Evolutionary conservation across 2,329 filamentous ascomycete genomes (phyloP).

Genomic region (Elsinoe ampelina): DNA sequence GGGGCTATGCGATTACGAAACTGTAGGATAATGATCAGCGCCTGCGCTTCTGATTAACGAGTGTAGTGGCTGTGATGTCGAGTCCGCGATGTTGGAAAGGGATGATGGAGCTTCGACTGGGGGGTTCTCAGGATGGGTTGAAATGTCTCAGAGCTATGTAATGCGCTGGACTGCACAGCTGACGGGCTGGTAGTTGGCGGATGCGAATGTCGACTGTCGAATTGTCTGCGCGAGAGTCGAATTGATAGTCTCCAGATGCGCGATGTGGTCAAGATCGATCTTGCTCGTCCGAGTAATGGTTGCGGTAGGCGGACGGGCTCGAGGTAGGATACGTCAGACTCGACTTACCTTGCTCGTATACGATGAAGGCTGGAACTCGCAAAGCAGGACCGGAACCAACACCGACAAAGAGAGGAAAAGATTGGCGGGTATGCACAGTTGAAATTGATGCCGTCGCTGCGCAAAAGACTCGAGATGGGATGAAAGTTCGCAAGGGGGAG

Average conservation of each 20-base stretch:
- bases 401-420: constrained; percentile 11
- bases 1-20: constrained; percentile 6
- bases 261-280: background rate
- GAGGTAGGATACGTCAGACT: constrained; percentile 6
- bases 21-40: background rate
- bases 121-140: background rate
- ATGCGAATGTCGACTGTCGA: background rate
- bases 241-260: background rate
- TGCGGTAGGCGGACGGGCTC: background rate
- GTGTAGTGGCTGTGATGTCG: background rate
- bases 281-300: background rate
- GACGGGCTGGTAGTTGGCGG: background rate
- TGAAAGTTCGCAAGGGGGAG: constrained; percentile 9
- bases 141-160: constrained; percentile 9
- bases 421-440: constrained; percentile 14
- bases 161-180: background rate
- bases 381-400: constrained; percentile 13
- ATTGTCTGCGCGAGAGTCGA: constrained; percentile 1
- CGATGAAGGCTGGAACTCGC: constrained; percentile 11
- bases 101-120: background rate
- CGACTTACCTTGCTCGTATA: background rate
- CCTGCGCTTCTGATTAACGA: background rate
- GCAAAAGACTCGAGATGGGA: constrained; percentile 2
- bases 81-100: background rate
- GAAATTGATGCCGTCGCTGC: constrained; percentile 14